Evolutionary conservation across 108 stramenopile genomes (phyloP).

Genomic region (Pseudonitzschia multistriata): DNA sequence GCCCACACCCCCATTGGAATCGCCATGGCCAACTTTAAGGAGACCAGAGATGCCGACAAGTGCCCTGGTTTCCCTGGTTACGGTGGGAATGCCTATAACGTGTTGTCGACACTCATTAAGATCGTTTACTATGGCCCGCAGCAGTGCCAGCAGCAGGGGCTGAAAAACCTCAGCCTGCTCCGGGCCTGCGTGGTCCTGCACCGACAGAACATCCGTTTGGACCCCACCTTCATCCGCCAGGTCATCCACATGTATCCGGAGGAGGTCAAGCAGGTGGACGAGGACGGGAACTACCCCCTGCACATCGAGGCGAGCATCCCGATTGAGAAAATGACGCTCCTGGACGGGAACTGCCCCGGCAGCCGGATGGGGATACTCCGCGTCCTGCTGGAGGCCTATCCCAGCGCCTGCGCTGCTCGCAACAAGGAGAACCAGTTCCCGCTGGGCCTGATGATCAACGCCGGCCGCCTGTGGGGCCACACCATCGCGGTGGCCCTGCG

Average conservation of each 20-base stretch:
- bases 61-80: too few species aligned
- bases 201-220: conserved; percentile 43
- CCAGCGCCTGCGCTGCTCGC: conserved; percentile 30
- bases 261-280: conserved; percentile 35
- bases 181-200: conserved; percentile 50
- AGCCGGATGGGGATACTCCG: conserved; percentile 36
- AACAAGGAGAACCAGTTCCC: conserved; percentile 47
- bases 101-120: conserved; percentile 42
- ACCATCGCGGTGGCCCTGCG: conserved; percentile 37
- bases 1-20: conserved; percentile 57
- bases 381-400: conserved; percentile 37
- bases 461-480: conserved; percentile 42
- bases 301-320: conserved; percentile 58
- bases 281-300: conserved; percentile 45
- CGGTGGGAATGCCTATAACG: conserved; percentile 29
- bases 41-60: conserved; percentile 27
- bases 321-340: conserved; percentile 49
- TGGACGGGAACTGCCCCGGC: conserved; percentile 28
- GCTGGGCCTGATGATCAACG: conserved; percentile 45
- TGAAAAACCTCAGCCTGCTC: conserved; percentile 31
- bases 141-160: conserved; percentile 7
- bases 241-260: conserved; percentile 43
- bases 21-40: conserved; percentile 47
- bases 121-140: conserved; percentile 39
- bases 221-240: conserved; percentile 51